Evolutionary conservation across 768 basidiomycete genomes (phyloP).

Genomic region (Naganishia kalamii): DNA sequence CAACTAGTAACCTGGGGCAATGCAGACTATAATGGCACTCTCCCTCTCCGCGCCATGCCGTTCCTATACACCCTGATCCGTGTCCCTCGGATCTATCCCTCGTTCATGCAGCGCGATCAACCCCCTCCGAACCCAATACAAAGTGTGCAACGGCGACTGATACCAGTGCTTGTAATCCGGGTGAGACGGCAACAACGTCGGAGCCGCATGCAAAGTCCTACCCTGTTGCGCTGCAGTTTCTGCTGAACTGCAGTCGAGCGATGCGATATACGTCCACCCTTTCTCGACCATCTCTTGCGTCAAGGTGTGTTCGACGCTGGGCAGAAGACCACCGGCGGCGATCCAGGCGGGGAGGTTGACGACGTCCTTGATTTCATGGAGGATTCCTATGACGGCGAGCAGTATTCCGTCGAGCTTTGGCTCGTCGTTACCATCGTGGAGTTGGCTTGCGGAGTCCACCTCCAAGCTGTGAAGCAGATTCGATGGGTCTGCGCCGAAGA

Average conservation of each 20-base stretch:
- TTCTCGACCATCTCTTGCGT: neutral
- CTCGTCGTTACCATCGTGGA: neutral
- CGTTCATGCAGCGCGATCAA: conserved; percentile 18
- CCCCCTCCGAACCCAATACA: conserved; percentile 24
- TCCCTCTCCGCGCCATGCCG: too few species aligned
- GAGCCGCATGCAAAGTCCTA: neutral
- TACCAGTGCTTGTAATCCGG: conserved; percentile 24
- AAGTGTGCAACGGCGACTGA: conserved; percentile 18
- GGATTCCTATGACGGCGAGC: conserved; percentile 40
- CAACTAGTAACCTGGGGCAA: too few species aligned
- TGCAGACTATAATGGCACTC: too few species aligned
- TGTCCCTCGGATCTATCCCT: neutral
- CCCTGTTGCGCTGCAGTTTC: conserved; percentile 43
- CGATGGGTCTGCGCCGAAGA: conserved; percentile 1
- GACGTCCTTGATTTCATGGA: conserved; percentile 32
- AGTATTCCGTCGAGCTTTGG: conserved; percentile 33
- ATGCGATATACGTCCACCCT: conserved; percentile 44
- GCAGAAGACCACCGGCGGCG: conserved; percentile 33
- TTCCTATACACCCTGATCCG: too few species aligned
- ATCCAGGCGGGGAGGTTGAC: conserved; percentile 43
- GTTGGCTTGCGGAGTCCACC: too few species aligned
- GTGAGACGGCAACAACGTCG: conserved; percentile 9
- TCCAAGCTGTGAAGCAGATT: neutral
- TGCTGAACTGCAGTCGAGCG: conserved; percentile 23
- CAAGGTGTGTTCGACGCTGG: conserved; percentile 8